These are phyloP conservation scores for Cyberlindnera amylophila DNA, from an alignment of 805 yeast genomes.

Conservation along the genomic window DNA sequence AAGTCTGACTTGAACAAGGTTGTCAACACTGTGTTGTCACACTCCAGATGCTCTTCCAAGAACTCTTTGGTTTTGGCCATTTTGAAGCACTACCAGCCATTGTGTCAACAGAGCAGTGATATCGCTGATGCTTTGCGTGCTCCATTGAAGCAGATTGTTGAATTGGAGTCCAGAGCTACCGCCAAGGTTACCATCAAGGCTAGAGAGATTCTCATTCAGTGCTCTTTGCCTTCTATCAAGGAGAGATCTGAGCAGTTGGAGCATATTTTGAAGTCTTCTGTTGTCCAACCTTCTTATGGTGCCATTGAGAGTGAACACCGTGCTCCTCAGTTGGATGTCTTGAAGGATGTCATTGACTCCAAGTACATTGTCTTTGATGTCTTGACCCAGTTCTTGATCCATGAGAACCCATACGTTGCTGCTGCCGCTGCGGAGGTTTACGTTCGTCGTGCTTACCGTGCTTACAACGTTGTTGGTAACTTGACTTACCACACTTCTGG, in stretches of 20 bases:
- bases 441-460: constrained; percentile 94
- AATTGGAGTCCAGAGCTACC: constrained; percentile 83
- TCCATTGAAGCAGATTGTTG: constrained; percentile 75
- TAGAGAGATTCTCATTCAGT: constrained; percentile 92
- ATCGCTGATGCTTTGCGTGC: constrained; percentile 66
- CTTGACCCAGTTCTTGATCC: constrained; percentile 82
- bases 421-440: constrained; percentile 97
- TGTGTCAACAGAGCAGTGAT: constrained; percentile 66
- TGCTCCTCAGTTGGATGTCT: constrained; percentile 73
- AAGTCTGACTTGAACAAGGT: constrained; percentile 72
- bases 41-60: constrained; percentile 89
- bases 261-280: constrained; percentile 89
- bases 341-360: constrained; percentile 92
- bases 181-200: constrained; percentile 95
- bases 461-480: constrained; percentile 83
- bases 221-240: constrained; percentile 91
- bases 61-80: constrained; percentile 86
- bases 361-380: constrained; percentile 96
- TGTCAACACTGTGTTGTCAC: constrained; percentile 73
- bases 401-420: constrained; percentile 81
- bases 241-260: constrained; percentile 97
- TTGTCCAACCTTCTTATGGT: constrained; percentile 85
- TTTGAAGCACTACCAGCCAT: constrained; percentile 74
- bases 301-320: constrained; percentile 73
- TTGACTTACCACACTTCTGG: constrained; percentile 55